phyloP scores from a whole-genome alignment of 192 early-diverging fungal species.

The Coemansia sp. region DNA sequence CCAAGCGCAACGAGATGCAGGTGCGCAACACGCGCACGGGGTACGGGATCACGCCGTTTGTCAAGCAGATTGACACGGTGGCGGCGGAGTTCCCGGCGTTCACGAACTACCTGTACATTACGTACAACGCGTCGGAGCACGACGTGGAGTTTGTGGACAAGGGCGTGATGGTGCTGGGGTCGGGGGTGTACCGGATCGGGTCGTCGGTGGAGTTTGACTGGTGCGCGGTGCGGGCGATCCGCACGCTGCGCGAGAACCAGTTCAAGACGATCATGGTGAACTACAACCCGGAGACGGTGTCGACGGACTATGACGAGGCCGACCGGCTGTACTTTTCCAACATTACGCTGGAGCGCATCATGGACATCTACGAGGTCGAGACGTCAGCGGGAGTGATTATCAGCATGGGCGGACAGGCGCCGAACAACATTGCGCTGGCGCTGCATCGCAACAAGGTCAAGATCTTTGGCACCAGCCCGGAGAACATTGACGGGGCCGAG shows the following conservation, averaged over 20 bases:
- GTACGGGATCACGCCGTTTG: conserved; percentile 82
- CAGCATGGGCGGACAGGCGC: conserved; percentile 95
- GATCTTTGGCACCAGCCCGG: conserved; percentile 92
- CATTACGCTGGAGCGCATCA: conserved; percentile 85
- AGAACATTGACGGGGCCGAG: conserved; percentile 96
- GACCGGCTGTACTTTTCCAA: conserved; percentile 98
- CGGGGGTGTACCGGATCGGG: conserved; percentile 97
- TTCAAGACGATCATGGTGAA: conserved; percentile 98
- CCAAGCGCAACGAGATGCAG: conserved; percentile 82
- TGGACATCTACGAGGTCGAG: conserved; percentile 97
- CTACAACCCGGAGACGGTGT: conserved; percentile 99
- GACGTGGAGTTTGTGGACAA: conserved; percentile 90
- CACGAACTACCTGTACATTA: conserved; percentile 98
- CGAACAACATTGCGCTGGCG: conserved; percentile 95
- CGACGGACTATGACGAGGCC: conserved; percentile 97
- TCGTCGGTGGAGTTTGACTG: conserved; percentile 98
- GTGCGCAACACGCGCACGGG: conserved; percentile 78
- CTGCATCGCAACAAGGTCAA: conserved; percentile 87
- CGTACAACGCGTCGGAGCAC: conserved; percentile 91
- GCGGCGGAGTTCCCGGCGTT: conserved; percentile 97
- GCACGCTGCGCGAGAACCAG: conserved; percentile 78
- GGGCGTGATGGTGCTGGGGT: conserved; percentile 95
- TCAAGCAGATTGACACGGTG: conserved; percentile 98
- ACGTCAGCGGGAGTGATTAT: conserved; percentile 81
- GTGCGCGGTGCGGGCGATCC: conserved; percentile 96